Conservation (phyloP, 805 yeast genomes). For the Cyberlindnera samutprakarnensis region DNA sequence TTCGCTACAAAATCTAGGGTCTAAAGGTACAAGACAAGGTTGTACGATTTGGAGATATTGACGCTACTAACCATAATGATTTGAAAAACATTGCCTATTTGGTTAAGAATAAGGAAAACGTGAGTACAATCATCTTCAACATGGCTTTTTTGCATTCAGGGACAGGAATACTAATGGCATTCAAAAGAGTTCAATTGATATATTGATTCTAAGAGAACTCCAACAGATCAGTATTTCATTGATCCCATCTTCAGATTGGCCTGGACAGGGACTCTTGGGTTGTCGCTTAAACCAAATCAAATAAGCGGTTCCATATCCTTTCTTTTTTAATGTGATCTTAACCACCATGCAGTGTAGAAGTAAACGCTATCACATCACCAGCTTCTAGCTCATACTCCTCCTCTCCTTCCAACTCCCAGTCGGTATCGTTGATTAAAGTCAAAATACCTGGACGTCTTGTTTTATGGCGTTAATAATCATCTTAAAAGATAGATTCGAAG, state of each 20-base stretch:
- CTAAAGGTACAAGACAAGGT: constrained; percentile 41
- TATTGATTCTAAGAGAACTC: constrained; percentile 3
- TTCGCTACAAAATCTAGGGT: constrained; percentile 30
- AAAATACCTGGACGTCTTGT: constrained; percentile 82
- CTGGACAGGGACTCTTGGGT: constrained; percentile 24
- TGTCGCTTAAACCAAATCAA: constrained; percentile 21
- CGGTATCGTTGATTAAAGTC: constrained; percentile 87
- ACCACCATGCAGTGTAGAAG: constrained; percentile 97
- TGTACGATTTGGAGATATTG: constrained; percentile 39
- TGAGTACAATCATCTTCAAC: constrained; percentile 10
- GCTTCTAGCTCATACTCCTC: constrained; percentile 70
- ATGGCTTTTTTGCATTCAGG: background rate
- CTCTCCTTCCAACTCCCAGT: constrained; percentile 94
- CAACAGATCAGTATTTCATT: constrained; percentile 2
- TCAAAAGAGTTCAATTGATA: background rate
- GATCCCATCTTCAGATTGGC: constrained; percentile 14
- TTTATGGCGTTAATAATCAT: constrained; percentile 1
- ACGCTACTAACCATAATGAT: constrained; percentile 48
- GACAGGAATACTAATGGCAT: background rate
- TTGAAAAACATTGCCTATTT: constrained; percentile 36
- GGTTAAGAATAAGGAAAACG: constrained; percentile 34
- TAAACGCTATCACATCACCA: constrained; percentile 76
- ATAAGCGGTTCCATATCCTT: no score
- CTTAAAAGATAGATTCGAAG: no score
- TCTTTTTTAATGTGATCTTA: constrained; percentile 60